Base-by-base conservation (phyloP, 164 flowering plant species). In the Macadamia integrifolia region DNA sequence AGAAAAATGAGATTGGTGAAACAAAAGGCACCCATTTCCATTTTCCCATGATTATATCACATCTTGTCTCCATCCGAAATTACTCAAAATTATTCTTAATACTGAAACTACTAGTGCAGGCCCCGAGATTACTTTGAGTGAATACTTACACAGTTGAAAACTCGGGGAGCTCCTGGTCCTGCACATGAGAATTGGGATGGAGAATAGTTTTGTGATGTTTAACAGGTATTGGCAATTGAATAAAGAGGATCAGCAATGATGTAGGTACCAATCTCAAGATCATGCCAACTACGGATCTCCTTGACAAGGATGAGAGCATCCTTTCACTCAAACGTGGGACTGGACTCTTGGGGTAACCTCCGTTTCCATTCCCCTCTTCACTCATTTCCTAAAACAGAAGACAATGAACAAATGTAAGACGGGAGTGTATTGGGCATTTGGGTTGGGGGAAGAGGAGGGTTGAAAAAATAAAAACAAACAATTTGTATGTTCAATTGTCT, bases 261-360 rank as follows among this genome's bases (percentile, higher is more conserved):
- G 60, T 28, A 58, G 43, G 61, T 86, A 88, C 92, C 92, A 69
- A 88, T 84, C 70, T 88, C 92, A 72, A 88, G 90, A 82, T 88
- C 93, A 76, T 85, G 93, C 93, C 93, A 88, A 66, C 93, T 48
- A 83, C 87, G 17, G 90, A 83, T 83, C 93, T 82, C 80, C 85
- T 84, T 43, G 90, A 88, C 83, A 88, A 65, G 42, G 93, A 78
- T 59, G 93, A 88, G 28, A 88, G 86, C 64, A 88, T 88, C 74
- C 93, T 88, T 68, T 83, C 84, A 65, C 86, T 88, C 75, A 88
- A 72, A 6, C 75, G 73, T 28, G 93, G 90, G 66, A 35, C 64
- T 17, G 64, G 71, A 46, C 77, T 80, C 23, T 63, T 62, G 23
- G 52, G 30, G 48, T 61, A 44, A 11, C 44, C 44, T 35, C 40